Base-by-base conservation (phyloP, 2,329 filamentous ascomycete species). In the Pyrenophora graminea region DNA sequence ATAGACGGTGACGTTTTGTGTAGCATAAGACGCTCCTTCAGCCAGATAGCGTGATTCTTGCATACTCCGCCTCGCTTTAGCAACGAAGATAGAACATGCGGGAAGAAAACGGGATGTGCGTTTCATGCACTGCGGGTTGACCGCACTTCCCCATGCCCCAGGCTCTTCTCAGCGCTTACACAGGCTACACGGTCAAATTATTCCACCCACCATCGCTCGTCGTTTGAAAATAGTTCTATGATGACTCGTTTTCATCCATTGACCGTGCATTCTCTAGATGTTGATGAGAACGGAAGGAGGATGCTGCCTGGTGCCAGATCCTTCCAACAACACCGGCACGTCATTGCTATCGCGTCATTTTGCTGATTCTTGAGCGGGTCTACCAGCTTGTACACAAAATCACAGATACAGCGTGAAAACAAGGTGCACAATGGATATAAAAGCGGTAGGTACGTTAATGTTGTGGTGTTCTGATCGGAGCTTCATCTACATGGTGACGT, bases 1-100 rank as follows among this genome's bases (percentile, higher is more conserved):
- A 25, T 30, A 23, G 21, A 23, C 21, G 21, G 48, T 27, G 46
- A 50, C 51, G 18, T 42, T 39, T 18, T 6, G 33, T 27, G 51
- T 31, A 36, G 45, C 51, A 51, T 41, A 9, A 30, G 6, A 34
- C 31, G 40, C 40, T 45, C 15, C 21, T 23, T 4, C 7, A 23
- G 21, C 7, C 21, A 23, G 21, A 4, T 23, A 7, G 4, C 21
- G 4, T 23, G 21, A 23, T 23, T 23, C 21, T 4, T 23, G 7
- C 21, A 23, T 7, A 7, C 21, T 23, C 21, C 21, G 1, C 7
- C 23, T 36, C 31, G 30, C 33, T 39, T 19, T 6, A 39, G 8
- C n/a, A 36, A 12, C 23, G 30, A 25, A 25, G 17, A 31, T 42
- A 37, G 25, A 36, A 25, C n/a, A 31, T 13, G 15, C 32, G 32